Base-by-base conservation (phyloP, 441 rosid species). In the Populus hybrid region DNA sequence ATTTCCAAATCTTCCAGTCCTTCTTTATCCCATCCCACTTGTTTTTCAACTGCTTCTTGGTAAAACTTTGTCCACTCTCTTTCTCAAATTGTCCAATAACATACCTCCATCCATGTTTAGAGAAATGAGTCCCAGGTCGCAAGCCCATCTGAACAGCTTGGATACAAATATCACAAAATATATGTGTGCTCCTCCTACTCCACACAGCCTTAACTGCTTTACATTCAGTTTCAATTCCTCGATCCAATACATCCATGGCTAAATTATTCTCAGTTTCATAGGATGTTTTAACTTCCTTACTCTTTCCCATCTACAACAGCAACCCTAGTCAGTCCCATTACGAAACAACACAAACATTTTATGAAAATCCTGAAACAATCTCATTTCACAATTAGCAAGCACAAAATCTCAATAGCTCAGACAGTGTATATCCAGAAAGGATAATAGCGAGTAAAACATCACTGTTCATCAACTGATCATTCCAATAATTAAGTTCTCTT, bases 21-120 rank as follows among this genome's bases (percentile, higher is more conserved):
- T 73, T 73, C 67, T 74, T 63, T 9, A 24, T 74, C 28, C 76
- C 76, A 64, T 74, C 70, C 76, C 76, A 74, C 70, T 63, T 74
- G 69, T 63, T 74, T 65, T 74, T 74, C 69, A 74, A 74, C 26
- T 74, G 76, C 11, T 74, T 74, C 46, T 40, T 74, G 14, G n/a
- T 74, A 74, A 63, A 65, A 64, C 24, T 18, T 38, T 34, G 76
- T 8, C 76, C 76, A 12, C 76, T 74, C 59, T 74, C 70, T 24
- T 74, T 74, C 76, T 74, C 50, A 38, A 74, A 74, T n/a, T 53
- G 64, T 8, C 38, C 40, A 36, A 74, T 74, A 16, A 65, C 61
- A 65, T 63, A 74, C 34, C 63, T 74, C 76, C 76, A 74, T 16
- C 76, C 76, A 38, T 64, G 70, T 14, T 65, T 74, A 21, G 69